Conservation (phyloP, 73 alveolate genomes). For the Paramecium pentaurelia region DNA sequence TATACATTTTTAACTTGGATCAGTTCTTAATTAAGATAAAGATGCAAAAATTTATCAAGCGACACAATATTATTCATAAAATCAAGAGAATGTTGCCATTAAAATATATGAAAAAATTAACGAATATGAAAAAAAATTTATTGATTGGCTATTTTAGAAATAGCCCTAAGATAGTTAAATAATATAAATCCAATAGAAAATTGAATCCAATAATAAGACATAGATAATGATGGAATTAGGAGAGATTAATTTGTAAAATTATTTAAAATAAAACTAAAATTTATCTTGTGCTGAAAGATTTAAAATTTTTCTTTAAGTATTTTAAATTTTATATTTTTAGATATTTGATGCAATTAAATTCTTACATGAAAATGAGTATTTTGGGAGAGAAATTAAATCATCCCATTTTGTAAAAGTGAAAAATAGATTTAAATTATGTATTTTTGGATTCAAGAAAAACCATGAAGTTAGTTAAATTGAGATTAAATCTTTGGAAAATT, state of each 20-base stretch:
- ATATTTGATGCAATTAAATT: not conserved
- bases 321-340: not conserved
- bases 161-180: not conserved
- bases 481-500: not conserved
- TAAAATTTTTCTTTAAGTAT: not conserved
- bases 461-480: no score
- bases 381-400: not conserved
- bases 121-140: not conserved
- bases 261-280: not conserved
- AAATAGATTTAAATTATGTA: not conserved
- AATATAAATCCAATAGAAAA: not conserved
- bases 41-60: not conserved
- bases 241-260: not conserved
- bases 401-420: not conserved
- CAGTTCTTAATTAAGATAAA: not conserved
- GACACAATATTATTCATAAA: no score
- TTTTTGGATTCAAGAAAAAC: not conserved
- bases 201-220: not conserved
- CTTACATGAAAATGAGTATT: not conserved
- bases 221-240: not conserved
- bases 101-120: no score
- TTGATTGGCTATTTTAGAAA: not conserved
- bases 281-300: not conserved
- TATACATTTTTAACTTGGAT: no score
- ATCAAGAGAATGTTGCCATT: not conserved